Conservation (phyloP, 2,329 filamentous ascomycete genomes). For the Penicillium sp. region DNA sequence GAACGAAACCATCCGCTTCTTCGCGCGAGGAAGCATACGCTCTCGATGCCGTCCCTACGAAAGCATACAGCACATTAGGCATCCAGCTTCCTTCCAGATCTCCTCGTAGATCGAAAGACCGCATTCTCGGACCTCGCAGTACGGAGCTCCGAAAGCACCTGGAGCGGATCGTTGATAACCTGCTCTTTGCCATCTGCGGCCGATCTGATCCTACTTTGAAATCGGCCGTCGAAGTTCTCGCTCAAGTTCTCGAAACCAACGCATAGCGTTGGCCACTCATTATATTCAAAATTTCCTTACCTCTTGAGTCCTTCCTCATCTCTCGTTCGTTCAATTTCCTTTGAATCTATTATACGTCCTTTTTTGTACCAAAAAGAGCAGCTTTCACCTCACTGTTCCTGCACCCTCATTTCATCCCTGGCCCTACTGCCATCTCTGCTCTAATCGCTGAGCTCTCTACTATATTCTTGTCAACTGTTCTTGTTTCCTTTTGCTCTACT, state of each 20-base stretch:
- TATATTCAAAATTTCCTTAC: slow-evolving; percentile 3
- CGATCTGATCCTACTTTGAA: slow-evolving; percentile 36
- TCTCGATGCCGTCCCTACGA: slow-evolving; percentile 33
- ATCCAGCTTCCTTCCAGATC: slow-evolving; percentile 30
- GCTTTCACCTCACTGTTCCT: background rate
- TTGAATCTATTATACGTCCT: background rate
- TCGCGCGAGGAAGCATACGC: slow-evolving; percentile 21
- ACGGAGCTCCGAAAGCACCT: slow-evolving; percentile 31
- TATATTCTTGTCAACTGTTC: background rate
- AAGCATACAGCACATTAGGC: slow-evolving; percentile 33
- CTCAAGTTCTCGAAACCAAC: slow-evolving; percentile 38
- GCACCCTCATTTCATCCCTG: background rate
- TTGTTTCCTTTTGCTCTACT: background rate
- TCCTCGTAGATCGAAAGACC: slow-evolving; percentile 29
- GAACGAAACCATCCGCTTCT: slow-evolving; percentile 21
- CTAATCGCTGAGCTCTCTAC: background rate
- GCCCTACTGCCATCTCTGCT: background rate
- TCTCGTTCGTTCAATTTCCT: background rate
- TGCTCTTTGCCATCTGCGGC: slow-evolving; percentile 37
- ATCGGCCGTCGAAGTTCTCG: slow-evolving; percentile 37
- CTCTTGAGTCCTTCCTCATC: background rate
- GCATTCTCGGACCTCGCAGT: slow-evolving; percentile 30
- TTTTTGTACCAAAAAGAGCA: background rate
- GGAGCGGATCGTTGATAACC: slow-evolving; percentile 36
- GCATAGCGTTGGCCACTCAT: slow-evolving; percentile 13